Evolutionary conservation across 23 red algal genomes (phyloP).

Genomic region (Gracilariopsis chorda): DNA sequence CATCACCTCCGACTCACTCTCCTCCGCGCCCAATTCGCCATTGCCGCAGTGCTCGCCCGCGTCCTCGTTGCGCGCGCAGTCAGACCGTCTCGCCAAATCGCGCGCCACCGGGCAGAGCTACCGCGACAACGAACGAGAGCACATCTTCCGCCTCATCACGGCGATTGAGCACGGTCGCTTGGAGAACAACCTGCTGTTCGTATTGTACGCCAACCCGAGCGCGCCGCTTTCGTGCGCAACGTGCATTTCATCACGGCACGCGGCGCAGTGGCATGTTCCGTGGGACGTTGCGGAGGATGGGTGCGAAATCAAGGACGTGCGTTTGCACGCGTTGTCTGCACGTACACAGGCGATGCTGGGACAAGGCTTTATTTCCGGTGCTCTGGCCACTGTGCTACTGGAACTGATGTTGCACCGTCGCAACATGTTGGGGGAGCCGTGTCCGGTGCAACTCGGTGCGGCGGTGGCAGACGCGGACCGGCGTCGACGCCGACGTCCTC

Average conservation of each 20-base stretch:
- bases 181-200: constrained; percentile 30
- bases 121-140: constrained; percentile 53
- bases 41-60: no score
- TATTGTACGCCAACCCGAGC: background rate
- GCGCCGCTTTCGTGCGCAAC: background rate
- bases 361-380: constrained; percentile 19
- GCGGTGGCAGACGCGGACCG: background rate
- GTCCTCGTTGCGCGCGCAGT: background rate
- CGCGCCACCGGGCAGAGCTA: constrained; percentile 42
- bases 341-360: background rate
- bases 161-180: background rate
- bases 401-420: constrained; percentile 33
- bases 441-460: no score
- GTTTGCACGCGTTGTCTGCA: background rate
- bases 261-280: background rate
- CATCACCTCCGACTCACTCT: background rate
- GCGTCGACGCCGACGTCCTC: background rate
- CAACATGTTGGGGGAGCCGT: background rate
- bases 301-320: no score
- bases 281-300: background rate
- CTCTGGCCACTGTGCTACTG: background rate
- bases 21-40: background rate
- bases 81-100: constrained; percentile 35
- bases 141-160: constrained; percentile 10
- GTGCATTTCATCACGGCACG: background rate